Conservation (phyloP, 164 flowering plant genomes). For the Annona squamosa region DNA sequence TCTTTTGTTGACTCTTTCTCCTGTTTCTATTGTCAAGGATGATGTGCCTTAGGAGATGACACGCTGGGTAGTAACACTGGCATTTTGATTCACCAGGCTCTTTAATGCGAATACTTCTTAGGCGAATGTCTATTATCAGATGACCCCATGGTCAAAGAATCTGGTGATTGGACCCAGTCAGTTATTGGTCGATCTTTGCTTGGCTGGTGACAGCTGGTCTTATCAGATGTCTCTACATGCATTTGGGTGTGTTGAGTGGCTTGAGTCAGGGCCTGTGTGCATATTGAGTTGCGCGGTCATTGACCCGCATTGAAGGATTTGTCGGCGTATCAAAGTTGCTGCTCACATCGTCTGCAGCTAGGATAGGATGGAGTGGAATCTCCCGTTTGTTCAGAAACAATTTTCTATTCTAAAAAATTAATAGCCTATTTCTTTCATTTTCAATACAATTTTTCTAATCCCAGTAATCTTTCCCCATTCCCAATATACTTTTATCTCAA, state of each 20-base stretch:
- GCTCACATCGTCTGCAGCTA: constrained; percentile 34
- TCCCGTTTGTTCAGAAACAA: not conserved
- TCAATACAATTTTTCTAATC: too few species aligned
- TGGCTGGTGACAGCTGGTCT: constrained; percentile 40
- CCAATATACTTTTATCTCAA: too few species aligned
- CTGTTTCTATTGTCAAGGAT: constrained; percentile 41
- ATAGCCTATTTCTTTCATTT: too few species aligned
- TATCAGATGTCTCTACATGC: constrained; percentile 64
- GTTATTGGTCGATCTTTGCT: constrained; percentile 65
- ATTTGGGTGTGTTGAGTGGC: constrained; percentile 40
- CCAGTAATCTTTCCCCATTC: too few species aligned
- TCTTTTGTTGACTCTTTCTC: not conserved
- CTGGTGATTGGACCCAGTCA: constrained; percentile 78
- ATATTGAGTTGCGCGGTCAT: constrained; percentile 41
- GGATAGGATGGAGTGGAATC: constrained; percentile 23
- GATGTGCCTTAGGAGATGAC: constrained; percentile 83
- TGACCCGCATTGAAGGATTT: constrained; percentile 29
- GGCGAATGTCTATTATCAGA: constrained; percentile 77
- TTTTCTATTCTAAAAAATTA: too few species aligned
- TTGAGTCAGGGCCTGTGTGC: constrained; percentile 46
- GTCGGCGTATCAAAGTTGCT: constrained; percentile 27
- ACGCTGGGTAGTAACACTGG: constrained; percentile 72
- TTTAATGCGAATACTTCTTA: constrained; percentile 61
- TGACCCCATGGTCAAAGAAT: constrained; percentile 73
- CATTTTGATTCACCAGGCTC: constrained; percentile 63